These are phyloP conservation scores for button mushroom (Agaricus bisporus) DNA, from an alignment of 768 basidiomycete genomes.

Conservation along the genomic window DNA sequence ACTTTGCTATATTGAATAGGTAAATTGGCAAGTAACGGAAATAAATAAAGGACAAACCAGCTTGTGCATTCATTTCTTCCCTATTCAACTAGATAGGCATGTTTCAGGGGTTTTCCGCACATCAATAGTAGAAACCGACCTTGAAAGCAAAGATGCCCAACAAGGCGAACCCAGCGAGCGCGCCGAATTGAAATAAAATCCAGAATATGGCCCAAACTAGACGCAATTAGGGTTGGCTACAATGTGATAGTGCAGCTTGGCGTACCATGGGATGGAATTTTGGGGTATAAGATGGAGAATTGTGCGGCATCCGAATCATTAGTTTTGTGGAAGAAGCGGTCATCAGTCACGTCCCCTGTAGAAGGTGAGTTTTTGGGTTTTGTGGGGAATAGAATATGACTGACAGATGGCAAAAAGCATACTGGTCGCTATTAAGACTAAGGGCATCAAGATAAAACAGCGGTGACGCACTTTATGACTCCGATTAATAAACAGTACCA, in stretches of 20 bases:
- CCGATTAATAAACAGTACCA: slow-evolving; percentile 83
- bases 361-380: background rate
- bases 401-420: slow-evolving; percentile 84
- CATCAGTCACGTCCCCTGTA: slow-evolving; percentile 89
- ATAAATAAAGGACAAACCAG: slow-evolving; percentile 36
- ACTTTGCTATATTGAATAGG: slow-evolving; percentile 32
- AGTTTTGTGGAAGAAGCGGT: slow-evolving; percentile 89
- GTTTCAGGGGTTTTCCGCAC: background rate
- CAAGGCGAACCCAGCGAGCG: slow-evolving; percentile 72
- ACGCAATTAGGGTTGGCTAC: background rate
- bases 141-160: slow-evolving; percentile 83
- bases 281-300: slow-evolving; percentile 70
- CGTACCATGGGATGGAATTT: slow-evolving; percentile 67
- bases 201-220: slow-evolving; percentile 83
- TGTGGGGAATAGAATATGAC: slow-evolving; percentile 19
- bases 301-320: slow-evolving; percentile 94
- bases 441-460: background rate
- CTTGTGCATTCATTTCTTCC: slow-evolving; percentile 64
- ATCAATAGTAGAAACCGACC: slow-evolving; percentile 28
- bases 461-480: slow-evolving; percentile 66
- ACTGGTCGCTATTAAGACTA: slow-evolving; percentile 28
- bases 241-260: background rate
- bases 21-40: slow-evolving; percentile 9
- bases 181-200: slow-evolving; percentile 73
- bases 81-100: slow-evolving; percentile 34